Conservation (phyloP, 805 yeast species). For the Suhomyces pyralidae region DNA sequence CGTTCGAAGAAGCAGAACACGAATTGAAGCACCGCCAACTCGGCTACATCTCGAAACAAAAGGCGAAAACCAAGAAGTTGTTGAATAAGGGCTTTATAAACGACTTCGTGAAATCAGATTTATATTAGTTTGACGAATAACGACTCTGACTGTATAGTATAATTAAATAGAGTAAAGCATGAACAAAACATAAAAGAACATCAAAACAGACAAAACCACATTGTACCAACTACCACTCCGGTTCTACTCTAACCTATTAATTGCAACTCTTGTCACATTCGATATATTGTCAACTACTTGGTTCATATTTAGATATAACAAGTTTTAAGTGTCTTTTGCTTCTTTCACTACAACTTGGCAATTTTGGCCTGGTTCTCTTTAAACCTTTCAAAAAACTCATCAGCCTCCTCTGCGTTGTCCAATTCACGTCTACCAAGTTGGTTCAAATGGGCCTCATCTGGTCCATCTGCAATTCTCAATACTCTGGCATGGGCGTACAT, state of each 20-base stretch:
- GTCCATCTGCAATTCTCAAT: conserved; percentile 65
- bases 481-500: conserved; percentile 52
- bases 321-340: neutral
- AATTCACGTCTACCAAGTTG: conserved; percentile 53
- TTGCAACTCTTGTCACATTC: neutral
- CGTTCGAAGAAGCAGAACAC: conserved; percentile 58
- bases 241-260: too few relatives aligned
- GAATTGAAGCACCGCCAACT: conserved; percentile 31
- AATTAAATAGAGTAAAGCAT: neutral
- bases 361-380: conserved; percentile 18
- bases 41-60: conserved; percentile 39
- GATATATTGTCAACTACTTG: neutral
- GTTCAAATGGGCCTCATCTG: conserved; percentile 61
- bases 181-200: neutral
- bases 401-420: conserved; percentile 35
- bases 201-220: neutral
- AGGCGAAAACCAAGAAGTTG: conserved; percentile 44
- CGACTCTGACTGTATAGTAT: conserved; percentile 10
- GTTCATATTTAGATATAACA: neutral
- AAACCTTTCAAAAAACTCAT: conserved; percentile 29
- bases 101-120: conserved; percentile 55
- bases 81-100: conserved; percentile 55
- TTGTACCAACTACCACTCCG: too few relatives aligned
- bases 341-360: conserved; percentile 21
- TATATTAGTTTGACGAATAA: conserved; percentile 37